Conservation (phyloP, 768 basidiomycete species). For the Cystobasidium tubakii region DNA sequence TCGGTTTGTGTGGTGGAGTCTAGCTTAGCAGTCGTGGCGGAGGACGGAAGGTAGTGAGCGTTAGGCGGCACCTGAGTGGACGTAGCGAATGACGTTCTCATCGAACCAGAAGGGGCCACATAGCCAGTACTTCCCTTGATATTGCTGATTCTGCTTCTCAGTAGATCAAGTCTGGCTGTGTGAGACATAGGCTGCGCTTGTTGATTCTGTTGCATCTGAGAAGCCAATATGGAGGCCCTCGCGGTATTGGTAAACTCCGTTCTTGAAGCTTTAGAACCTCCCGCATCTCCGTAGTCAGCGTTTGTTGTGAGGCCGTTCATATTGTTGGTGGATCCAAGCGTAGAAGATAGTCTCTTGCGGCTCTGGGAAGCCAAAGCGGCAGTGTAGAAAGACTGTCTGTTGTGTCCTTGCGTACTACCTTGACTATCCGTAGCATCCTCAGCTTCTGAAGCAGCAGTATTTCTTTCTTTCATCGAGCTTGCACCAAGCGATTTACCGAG, state of each 20-base stretch:
- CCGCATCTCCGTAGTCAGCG: background rate
- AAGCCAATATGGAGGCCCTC: background rate
- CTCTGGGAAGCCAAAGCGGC: constrained; percentile 4
- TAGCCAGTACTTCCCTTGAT: constrained; percentile 3
- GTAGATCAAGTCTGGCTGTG: background rate
- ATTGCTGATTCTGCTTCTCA: constrained; percentile 24
- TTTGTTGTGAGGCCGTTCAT: background rate
- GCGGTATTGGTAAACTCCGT: background rate
- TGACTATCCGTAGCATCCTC: constrained; percentile 32
- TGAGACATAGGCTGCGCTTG: background rate
- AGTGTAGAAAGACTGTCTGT: constrained; percentile 23
- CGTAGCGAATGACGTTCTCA: background rate
- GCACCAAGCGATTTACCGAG: constrained; percentile 14
- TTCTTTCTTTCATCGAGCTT: background rate
- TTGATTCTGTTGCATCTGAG: background rate
- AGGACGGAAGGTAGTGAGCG: background rate
- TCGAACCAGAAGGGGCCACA: background rate
- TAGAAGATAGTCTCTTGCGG: constrained; percentile 22
- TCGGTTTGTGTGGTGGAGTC: background rate
- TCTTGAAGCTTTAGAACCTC: background rate
- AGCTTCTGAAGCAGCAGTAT: background rate
- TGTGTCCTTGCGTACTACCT: background rate
- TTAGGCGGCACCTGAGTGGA: background rate
- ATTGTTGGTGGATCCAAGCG: background rate
- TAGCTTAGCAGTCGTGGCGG: background rate